Base-by-base conservation (phyloP, 164 flowering plant species). In the Santalum album region DNA sequence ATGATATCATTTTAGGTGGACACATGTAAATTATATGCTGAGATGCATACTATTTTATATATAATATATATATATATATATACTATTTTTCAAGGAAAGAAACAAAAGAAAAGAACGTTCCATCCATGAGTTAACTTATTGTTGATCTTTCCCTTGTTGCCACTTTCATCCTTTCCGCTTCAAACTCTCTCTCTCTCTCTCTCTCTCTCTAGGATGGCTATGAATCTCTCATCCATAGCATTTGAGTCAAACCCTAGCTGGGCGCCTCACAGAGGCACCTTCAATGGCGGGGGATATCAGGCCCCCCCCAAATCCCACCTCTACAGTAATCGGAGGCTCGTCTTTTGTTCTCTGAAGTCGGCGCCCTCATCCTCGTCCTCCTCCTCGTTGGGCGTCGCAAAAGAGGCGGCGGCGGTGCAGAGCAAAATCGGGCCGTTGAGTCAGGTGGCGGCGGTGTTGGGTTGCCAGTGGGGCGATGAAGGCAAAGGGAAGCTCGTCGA, bases 401-500 rank as follows among this genome's bases (percentile, higher is more conserved):
- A 65, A 61, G 42, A 68, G 54, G 52, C 6, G 1, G 51, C 29
- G 21, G 68, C 66, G 25, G 63, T 54, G 2, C 35, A 57, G 51
- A 72, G 66, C 21, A 77, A 90, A 38, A 67, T 90, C 53, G 83
- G 54, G 15, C 71, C 84, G 35, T 70, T 90, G 62, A 82, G 89
- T 68, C 96, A 85, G 64, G 98, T 87, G 1, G 79, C 91, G 17
- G 98, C 86, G 19, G 98, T 90, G 38, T 61, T 87, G 67, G 98
- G 98, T 25, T 78, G 69, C 26, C 96, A 87, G 69, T 90, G 96
- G 95, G 96, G 96, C 6, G 96, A 90, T 50, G 96, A 87, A 71
- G 98, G 98, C n/a, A 90, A 90, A 54, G 96, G 96, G 23, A 90
- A 90, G 53, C 94, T 90, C 56, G 96, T 90, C n/a, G 97, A 90